phyloP scores from a whole-genome alignment of 202 grass and related monocot species.

The Elaeis oleifera region DNA sequence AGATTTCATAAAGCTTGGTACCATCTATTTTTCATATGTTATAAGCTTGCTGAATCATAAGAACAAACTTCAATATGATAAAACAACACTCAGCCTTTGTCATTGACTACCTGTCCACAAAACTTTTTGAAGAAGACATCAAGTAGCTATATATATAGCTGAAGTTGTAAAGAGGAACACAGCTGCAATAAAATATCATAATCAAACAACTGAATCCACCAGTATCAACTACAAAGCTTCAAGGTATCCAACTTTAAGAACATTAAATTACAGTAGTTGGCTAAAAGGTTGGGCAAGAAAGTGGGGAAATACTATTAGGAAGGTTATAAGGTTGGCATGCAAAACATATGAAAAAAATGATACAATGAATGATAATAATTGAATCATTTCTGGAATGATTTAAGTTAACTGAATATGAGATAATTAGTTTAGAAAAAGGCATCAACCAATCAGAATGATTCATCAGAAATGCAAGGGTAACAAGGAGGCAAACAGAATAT shows the following conservation, averaged over 20 bases:
- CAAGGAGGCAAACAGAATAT: no score
- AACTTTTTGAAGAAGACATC: slow-evolving; percentile 81
- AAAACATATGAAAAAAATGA: no score
- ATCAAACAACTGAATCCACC: slow-evolving; percentile 2
- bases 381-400: no score
- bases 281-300: no score
- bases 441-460: no score
- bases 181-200: slow-evolving; percentile 49
- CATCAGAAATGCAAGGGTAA: no score
- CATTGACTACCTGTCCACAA: slow-evolving; percentile 63
- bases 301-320: no score
- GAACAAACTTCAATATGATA: background rate
- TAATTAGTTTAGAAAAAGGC: no score
- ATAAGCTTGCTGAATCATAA: background rate
- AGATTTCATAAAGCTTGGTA: background rate
- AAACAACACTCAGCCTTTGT: background rate
- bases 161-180: slow-evolving; percentile 95
- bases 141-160: slow-evolving; percentile 87
- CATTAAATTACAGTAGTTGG: background rate
- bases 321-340: no score
- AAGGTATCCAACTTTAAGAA: slow-evolving; percentile 17
- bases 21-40: background rate
- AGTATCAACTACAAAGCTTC: slow-evolving; percentile 11
- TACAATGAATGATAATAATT: no score
- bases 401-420: no score